Percentiles rank a stretch among this genome's conserved stretches.
phyloP scores from a whole-genome alignment of 2,329 filamentous ascomycete genomes.

The Trichoderma asperellum region DNA sequence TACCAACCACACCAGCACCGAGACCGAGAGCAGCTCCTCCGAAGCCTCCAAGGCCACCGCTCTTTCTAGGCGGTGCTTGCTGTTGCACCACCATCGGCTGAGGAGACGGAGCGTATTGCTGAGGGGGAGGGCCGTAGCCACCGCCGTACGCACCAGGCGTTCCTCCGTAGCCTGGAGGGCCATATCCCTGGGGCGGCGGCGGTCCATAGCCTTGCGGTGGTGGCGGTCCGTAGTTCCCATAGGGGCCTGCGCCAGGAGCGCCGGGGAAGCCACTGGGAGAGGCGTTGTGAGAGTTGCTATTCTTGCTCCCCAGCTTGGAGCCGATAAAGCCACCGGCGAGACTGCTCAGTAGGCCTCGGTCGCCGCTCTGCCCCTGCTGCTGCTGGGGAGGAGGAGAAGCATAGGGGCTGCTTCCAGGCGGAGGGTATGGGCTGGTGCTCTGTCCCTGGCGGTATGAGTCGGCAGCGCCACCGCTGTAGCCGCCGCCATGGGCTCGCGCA shows the following conservation, averaged over 20 bases:
- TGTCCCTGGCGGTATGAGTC: conserved; percentile 39
- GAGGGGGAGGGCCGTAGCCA: conserved; percentile 30
- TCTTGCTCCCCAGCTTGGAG: conserved; percentile 43
- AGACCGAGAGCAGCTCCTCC: conserved; percentile 78
- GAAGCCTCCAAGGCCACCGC: conserved; percentile 47
- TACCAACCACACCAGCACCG: conserved; percentile 81
- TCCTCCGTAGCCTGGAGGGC: conserved; percentile 27
- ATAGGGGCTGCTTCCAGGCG: conserved; percentile 33
- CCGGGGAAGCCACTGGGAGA: conserved; percentile 32
- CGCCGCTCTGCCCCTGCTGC: conserved; percentile 44
- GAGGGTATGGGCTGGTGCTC: conserved; percentile 23
- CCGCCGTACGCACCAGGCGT: conserved; percentile 12
- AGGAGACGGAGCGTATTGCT: conserved; percentile 33
- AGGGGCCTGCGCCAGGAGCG: conserved; percentile 39
- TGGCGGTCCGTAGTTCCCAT: conserved; percentile 30
- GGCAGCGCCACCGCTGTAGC: conserved; percentile 38
- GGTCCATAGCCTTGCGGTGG: conserved; percentile 37
- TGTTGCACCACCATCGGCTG: conserved; percentile 1
- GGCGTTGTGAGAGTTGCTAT: conserved; percentile 34
- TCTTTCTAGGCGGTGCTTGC: conserved; percentile 47
- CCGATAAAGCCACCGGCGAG: conserved; percentile 44
- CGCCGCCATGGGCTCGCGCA: conserved; percentile 51
- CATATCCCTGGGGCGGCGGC: conserved; percentile 37
- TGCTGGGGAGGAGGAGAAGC: conserved; percentile 32
- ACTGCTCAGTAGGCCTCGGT: conserved; percentile 55